Evolutionary conservation across 2,329 filamentous ascomycete species (phyloP).

Genomic region (Hansfordia pulvinata): DNA sequence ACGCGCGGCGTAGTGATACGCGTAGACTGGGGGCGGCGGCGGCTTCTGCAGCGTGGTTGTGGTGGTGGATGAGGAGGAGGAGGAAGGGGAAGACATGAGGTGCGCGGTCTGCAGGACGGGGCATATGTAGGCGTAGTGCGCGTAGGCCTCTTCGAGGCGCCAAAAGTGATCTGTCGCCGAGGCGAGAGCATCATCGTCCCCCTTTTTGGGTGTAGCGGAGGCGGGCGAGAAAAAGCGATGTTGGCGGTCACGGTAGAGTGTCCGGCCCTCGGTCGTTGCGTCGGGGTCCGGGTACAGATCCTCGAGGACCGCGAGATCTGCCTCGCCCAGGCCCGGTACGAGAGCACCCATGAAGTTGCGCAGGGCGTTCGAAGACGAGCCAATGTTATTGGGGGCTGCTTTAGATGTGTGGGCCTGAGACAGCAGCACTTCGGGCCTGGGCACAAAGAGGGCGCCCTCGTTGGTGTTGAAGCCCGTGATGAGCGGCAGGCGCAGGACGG

Average conservation of each 20-base stretch:
- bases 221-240: too few species aligned
- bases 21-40: slow-evolving; percentile 25
- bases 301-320: slow-evolving; percentile 15
- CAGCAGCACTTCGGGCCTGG: slow-evolving; percentile 20
- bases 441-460: slow-evolving; percentile 27
- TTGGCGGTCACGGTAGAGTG: slow-evolving; percentile 23
- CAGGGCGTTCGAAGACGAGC: too few species aligned
- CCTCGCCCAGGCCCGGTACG: too few species aligned
- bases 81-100: slow-evolving; percentile 19
- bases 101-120: slow-evolving; percentile 35
- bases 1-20: slow-evolving; percentile 40
- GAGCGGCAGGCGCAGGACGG: too few species aligned
- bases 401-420: too few species aligned
- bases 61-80: too few species aligned
- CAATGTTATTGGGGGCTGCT: too few species aligned
- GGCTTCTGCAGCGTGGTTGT: neutral
- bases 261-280: slow-evolving; percentile 13
- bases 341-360: too few species aligned
- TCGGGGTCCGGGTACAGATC: slow-evolving; percentile 27
- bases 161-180: slow-evolving; percentile 28
- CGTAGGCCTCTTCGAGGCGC: slow-evolving; percentile 38
- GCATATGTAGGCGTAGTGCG: slow-evolving; percentile 37
- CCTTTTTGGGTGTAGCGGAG: too few species aligned
- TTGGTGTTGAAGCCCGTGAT: slow-evolving; percentile 28
- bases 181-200: too few species aligned